Conservation (phyloP, 1,284 basidiomycete genomes). For the Flammula alnicola region DNA sequence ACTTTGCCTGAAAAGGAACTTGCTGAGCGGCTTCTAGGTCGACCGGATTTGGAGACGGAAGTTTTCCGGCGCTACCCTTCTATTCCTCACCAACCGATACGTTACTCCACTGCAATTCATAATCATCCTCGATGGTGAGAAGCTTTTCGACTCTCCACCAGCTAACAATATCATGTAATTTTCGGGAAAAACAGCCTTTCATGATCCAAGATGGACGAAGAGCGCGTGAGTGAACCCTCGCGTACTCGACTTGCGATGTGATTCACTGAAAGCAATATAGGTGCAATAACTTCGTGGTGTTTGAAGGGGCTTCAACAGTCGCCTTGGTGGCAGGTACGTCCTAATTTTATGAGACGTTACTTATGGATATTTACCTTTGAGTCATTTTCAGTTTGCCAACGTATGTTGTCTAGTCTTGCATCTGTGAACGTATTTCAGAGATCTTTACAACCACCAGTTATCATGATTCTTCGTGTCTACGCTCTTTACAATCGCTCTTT, state of each 20-base stretch:
- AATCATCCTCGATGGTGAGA: constrained; percentile 28
- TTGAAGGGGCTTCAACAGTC: constrained; percentile 30
- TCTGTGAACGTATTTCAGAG: not conserved
- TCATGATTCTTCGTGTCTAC: constrained; percentile 36
- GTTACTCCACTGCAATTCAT: constrained; percentile 28
- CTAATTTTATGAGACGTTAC: not conserved
- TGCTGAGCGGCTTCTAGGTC: constrained; percentile 12
- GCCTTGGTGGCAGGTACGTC: constrained; percentile 19
- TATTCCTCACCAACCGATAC: constrained; percentile 32
- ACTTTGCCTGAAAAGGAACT: not conserved
- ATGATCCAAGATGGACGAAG: constrained; percentile 24
- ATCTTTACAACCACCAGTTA: constrained; percentile 18
- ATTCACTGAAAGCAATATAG: constrained; percentile 15
- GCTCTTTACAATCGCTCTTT: constrained; percentile 29
- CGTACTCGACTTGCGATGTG: not conserved
- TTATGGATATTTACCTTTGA: not conserved
- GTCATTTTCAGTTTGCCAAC: constrained; percentile 16
- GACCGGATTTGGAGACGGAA: constrained; percentile 28
- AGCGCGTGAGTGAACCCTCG: constrained; percentile 5
- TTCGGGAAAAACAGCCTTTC: constrained; percentile 26
- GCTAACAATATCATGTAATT: too few species aligned
- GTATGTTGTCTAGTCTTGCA: constrained; percentile 1
- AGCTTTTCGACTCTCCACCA: not conserved
- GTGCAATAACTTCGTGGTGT: constrained; percentile 30
- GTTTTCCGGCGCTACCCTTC: constrained; percentile 23